Evolutionary conservation across 257 asterid genomes (phyloP).

Genomic region (Fraxinus pennsylvanica): DNA sequence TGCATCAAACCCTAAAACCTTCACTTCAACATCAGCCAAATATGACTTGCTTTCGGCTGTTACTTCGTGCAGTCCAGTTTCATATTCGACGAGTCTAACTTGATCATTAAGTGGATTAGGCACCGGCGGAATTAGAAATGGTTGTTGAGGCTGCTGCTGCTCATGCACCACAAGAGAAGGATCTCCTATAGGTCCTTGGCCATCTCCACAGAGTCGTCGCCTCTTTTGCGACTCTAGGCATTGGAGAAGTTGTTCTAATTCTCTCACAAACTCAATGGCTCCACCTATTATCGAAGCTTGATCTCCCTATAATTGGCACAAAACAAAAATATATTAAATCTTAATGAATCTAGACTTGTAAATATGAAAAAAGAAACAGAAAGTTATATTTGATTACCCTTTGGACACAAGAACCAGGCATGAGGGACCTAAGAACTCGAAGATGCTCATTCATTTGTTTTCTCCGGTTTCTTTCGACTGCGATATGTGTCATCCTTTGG

Average conservation of each 20-base stretch:
- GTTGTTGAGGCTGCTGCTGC: slow-evolving; percentile 38
- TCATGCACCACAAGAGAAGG: slow-evolving; percentile 29
- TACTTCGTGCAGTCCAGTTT: slow-evolving; percentile 57
- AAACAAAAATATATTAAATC: no score
- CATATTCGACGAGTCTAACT: slow-evolving; percentile 41
- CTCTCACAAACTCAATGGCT: slow-evolving; percentile 91
- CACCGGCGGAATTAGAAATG: slow-evolving; percentile 39
- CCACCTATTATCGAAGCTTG: slow-evolving; percentile 98
- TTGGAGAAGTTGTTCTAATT: slow-evolving; percentile 83
- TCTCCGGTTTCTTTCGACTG: slow-evolving; percentile 87
- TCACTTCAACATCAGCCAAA: slow-evolving; percentile 87
- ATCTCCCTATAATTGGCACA: slow-evolving; percentile 59
- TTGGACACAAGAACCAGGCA: slow-evolving; percentile 94
- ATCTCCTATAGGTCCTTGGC: slow-evolving; percentile 39
- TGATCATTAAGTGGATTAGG: slow-evolving; percentile 44
- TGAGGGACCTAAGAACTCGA: slow-evolving; percentile 82
- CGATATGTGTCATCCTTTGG: slow-evolving; percentile 95
- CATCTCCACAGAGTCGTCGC: slow-evolving; percentile 70
- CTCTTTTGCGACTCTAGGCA: slow-evolving; percentile 94
- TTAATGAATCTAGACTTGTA: no score
- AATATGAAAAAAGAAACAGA: no score
- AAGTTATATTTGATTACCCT: slow-evolving; percentile 45
- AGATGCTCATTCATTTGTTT: slow-evolving; percentile 97
- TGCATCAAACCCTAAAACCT: slow-evolving; percentile 77
- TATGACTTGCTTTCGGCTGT: slow-evolving; percentile 79